Base-by-base conservation (phyloP, 306 rosid species). In the Quercus wislizeni region DNA sequence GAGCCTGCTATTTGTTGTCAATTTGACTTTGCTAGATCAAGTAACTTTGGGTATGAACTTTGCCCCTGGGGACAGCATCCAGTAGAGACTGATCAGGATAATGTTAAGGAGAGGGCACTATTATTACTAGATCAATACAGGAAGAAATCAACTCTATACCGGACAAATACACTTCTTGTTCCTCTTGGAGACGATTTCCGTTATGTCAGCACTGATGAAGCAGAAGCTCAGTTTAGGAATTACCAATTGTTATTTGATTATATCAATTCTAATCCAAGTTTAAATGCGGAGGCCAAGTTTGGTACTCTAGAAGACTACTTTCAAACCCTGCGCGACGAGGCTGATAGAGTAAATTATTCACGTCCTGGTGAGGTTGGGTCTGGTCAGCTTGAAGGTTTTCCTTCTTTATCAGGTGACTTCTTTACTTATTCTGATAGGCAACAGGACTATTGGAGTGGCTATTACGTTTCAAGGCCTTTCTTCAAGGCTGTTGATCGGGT, bases 151-250 rank as follows among this genome's bases (percentile, higher is more conserved):
- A 88, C 95, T 74, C 84, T 95, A 30, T 95, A 84, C 90, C 86
- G 99, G 80, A 93, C 99, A 64, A 95, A 93, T 80, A 93, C 99
- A 23, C 97, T 95, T 85, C 97, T 95, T 68, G 57, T 95, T 81
- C 99, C 99, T 68, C 98, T 95, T 77, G 99, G 99, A 72, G 99
- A 95, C 83, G 99, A 95, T 89, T 95, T 95, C 76, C 99, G 99
- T 49, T 95, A 95, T 69, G 67, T 91, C 78, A 93, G 80, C 83
- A 65, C 78, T 6, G 89, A 90, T 35, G 99, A 95, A 88, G 99
- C 99, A 14, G 99, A 95, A 89, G 90, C 91, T 20, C 99, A 95
- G 83, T 95, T 95, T 80, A 84, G 89, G 85, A 95, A 95, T 83
- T 95, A 95, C 82, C 97, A 95, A 78, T 20, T 83, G 83, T 77